phyloP scores from a whole-genome alignment of 306 rosid species.

The Gastrolobium bilobum region DNA sequence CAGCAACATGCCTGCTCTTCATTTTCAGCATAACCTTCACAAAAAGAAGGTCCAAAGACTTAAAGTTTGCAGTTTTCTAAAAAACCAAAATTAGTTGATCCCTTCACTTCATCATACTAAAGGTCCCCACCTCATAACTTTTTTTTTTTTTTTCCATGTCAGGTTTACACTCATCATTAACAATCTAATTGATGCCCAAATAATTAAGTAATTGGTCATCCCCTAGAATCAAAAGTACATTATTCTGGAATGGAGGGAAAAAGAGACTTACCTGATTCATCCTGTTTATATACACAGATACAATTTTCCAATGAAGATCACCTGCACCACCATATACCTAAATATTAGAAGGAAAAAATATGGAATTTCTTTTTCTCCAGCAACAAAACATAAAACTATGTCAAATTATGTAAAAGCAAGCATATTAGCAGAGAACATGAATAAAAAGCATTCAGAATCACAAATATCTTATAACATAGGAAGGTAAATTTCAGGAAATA shows the following conservation, averaged over 20 bases:
- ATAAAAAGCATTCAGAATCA: neutral
- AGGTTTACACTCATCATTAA: constrained; percentile 55
- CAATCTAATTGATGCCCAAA: constrained; percentile 60
- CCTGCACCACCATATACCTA: constrained; percentile 59
- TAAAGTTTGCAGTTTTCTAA: constrained; percentile 50
- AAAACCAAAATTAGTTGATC: constrained; percentile 46
- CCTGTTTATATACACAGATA: constrained; percentile 84
- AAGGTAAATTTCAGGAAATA: neutral
- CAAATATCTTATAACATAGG: neutral
- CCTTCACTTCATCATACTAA: constrained; percentile 56
- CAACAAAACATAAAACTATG: neutral
- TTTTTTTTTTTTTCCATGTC: constrained; percentile 17
- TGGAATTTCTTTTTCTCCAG: neutral
- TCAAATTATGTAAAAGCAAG: no score
- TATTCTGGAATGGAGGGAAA: neutral
- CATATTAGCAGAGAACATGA: neutral
- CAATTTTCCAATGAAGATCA: constrained; percentile 97
- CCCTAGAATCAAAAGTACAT: constrained; percentile 4
- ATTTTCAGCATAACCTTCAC: constrained; percentile 94
- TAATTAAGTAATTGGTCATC: constrained; percentile 48
- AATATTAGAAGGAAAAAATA: neutral
- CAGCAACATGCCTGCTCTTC: constrained; percentile 99
- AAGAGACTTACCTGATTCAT: constrained; percentile 70
- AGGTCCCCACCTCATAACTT: constrained; percentile 49
- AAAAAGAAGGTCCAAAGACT: constrained; percentile 60